These are phyloP conservation scores for Dalbergia oliveri DNA, from an alignment of 306 rosid genomes.

Conservation along the genomic window DNA sequence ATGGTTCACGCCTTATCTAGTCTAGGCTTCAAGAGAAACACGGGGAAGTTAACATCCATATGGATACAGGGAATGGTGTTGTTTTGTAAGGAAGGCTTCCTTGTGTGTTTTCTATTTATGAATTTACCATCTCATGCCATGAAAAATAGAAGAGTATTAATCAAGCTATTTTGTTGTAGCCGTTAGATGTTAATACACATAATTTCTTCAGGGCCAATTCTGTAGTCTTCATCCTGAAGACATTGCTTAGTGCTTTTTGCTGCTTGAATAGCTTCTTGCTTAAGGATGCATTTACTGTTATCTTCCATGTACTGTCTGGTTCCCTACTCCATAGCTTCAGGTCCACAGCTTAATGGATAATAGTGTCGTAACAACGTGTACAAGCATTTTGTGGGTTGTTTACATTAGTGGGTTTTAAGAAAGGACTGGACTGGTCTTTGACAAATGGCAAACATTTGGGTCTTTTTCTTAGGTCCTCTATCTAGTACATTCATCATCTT, in stretches of 20 bases:
- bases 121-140: neutral
- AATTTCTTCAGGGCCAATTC: neutral
- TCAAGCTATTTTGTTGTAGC: neutral
- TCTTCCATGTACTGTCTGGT: conserved; percentile 6
- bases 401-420: conserved; percentile 44
- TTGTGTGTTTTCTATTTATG: neutral
- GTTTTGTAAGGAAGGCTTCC: neutral
- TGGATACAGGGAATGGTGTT: neutral
- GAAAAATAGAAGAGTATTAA: neutral
- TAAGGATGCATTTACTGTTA: conserved; percentile 18
- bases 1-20: neutral
- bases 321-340: conserved; percentile 27
- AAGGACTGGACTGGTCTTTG: conserved; percentile 46
- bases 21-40: neutral
- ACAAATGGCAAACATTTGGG: conserved; percentile 48
- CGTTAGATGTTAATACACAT: neutral
- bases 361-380: conserved; percentile 42
- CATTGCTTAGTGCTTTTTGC: conserved; percentile 23
- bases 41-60: neutral
- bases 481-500: conserved; percentile 13
- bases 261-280: neutral
- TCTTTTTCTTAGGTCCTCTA: conserved; percentile 40
- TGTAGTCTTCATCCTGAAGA: conserved; percentile 28
- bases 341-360: conserved; percentile 35
- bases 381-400: conserved; percentile 43